Base-by-base conservation (phyloP, 192 early-diverging fungal genomes). In the Chytriomyces hyalinus region DNA sequence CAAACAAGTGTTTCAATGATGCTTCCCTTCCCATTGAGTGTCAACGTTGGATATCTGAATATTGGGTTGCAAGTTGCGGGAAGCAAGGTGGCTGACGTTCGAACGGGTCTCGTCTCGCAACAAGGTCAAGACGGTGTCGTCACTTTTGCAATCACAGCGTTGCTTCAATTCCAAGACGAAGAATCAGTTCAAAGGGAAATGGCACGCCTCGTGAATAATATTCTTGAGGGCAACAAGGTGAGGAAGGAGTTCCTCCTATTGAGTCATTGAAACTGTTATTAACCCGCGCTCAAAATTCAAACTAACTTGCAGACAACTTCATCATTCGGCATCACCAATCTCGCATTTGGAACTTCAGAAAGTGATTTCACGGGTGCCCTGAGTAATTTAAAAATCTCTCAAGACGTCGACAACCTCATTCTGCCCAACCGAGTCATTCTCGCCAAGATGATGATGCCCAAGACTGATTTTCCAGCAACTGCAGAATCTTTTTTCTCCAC, bases 31-130 rank as follows among this genome's bases (percentile, higher is more conserved):
- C 26, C 65, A 7, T 28, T 79, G 17, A 50, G 65, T 11, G 36
- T 79, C 50, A 82, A 82, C 67, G 61, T 71, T 60, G 81, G 81
- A 6, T 76, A 76, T 45, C 17, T 82, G 10, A 73, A 13, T 6
- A 22, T 74, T 13, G 50, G 48, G 47, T 51, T 75, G 45, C 71
- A 69, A 53, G 70, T 82, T 60, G 62, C 61, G 44, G 36, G 28
- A 4, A 50, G 79, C 78, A 73, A 72, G 7, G 60, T 82, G 13
- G 13, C 72, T 20, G 62, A 48, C 6, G 53, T 82, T 61, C 22
- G 51, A 2, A 60, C 79, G 11, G 66, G 50, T 0, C 67, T 48
- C 17, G 67, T 75, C 43, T 47, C 62, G 20, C n/a, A 59, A 1
- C 11, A 57, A 10, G 51, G 51, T 15, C 51, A 57, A 57, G 51